Evolutionary conservation across 2,329 filamentous ascomycete species (phyloP), one percentile per base, ranked within the genome.

Genomic region (Dothistroma pini): DNA sequence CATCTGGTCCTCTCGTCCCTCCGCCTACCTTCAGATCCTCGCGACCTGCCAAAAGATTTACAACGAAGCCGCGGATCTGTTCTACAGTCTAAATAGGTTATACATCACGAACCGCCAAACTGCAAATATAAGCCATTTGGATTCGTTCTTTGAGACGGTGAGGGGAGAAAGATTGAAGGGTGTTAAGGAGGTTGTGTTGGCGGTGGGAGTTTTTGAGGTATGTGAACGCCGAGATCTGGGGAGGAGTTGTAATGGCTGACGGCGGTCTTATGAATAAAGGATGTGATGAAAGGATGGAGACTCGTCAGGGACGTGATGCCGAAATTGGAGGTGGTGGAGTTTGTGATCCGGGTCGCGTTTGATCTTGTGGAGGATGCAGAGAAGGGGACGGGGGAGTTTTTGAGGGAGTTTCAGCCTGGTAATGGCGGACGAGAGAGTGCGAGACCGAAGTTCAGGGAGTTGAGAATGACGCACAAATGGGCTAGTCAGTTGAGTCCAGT

Each of bases 381-480:
- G 51, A 53, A 35, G 51, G 25, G 11, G 31, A 12, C 10, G n/a
- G 51, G 51, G 12, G 51, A 32, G 51, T 53, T 53, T 53, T 14
- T 53, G 11, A 31, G n/a, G 11, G 51, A 11, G 51, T 53, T 53
- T 53, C 10, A 12, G 12, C 7, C 2, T 21, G 51, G 10, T 4
- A 16, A 21, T 35, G 25, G 22, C 10, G 49, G 5, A 10, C 25
- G n/a, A 29, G 16, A 32, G 2, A 21, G 14, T 21, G 14, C 5
- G n/a, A 14, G 41, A 8, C 38, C 38, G 38, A n/a, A 19, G n/a
- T 14, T 53, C 29, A 53, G 29, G 51, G 51, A 53, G 51, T 35
- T 53, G 51, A 29, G 31, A 16, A 10, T 53, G 29, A 53, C 51
- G 51, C 51, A 53, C n/a, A 53, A 53, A 29, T 53, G 51, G 51